Evolutionary conservation across 495 filamentous ascomycete species (phyloP).

Genomic region (Lineolata rhizophorae): DNA sequence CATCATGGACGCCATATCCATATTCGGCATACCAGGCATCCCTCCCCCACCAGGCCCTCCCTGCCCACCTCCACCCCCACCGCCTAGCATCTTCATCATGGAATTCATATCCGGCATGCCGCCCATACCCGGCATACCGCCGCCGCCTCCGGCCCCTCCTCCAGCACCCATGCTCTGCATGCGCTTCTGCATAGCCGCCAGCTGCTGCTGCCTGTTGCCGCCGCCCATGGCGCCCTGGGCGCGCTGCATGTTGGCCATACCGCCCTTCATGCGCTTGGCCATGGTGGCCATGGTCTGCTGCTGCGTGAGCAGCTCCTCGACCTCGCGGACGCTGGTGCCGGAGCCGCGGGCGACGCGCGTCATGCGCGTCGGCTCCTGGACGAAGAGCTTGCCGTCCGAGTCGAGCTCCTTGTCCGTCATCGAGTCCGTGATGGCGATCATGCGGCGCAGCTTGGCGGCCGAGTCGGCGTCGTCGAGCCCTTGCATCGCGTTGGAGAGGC

Average conservation of each 20-base stretch:
- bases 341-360: slow-evolving; percentile 75
- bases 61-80: slow-evolving; percentile 24
- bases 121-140: slow-evolving; percentile 19
- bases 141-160: slow-evolving; percentile 21
- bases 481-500: slow-evolving; percentile 74
- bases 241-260: slow-evolving; percentile 88
- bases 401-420: slow-evolving; percentile 95
- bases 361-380: slow-evolving; percentile 84
- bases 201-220: slow-evolving; percentile 70
- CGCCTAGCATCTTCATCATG: slow-evolving; percentile 72
- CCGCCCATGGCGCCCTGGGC: slow-evolving; percentile 82
- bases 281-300: slow-evolving; percentile 98
- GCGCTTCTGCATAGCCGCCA: slow-evolving; percentile 94
- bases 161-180: slow-evolving; percentile 77
- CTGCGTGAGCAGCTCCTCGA: slow-evolving; percentile 93
- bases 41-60: slow-evolving; percentile 27
- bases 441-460: slow-evolving; percentile 73
- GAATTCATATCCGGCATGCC: slow-evolving; percentile 61
- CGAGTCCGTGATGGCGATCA: slow-evolving; percentile 97
- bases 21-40: slow-evolving; percentile 40
- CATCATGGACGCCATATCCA: slow-evolving; percentile 35
- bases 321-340: slow-evolving; percentile 79
- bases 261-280: slow-evolving; percentile 96
- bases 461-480: slow-evolving; percentile 96
- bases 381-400: slow-evolving; percentile 81